Evolutionary conservation across 495 filamentous ascomycete species (phyloP).

Genomic region (Hypoxylon lienhwacheense): DNA sequence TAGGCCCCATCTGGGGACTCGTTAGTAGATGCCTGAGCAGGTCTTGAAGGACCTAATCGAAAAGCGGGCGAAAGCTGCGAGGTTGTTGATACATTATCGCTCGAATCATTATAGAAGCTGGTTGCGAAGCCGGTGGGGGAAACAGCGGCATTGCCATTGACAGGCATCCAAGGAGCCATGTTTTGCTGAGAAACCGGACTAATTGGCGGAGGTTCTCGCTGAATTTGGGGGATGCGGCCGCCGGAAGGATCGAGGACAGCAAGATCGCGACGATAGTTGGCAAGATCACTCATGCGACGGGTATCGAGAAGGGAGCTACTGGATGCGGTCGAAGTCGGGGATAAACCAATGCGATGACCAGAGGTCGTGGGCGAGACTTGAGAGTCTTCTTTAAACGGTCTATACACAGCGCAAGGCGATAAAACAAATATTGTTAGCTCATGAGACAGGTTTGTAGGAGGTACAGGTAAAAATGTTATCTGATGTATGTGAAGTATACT

Average conservation of each 20-base stretch:
- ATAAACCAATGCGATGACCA: conserved; percentile 48
- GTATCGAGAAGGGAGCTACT: conserved; percentile 52
- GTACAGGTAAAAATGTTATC: neutral
- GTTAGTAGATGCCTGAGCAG: conserved; percentile 50
- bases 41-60: conserved; percentile 64
- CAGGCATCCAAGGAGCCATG: conserved; percentile 53
- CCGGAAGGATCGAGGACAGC: conserved; percentile 64
- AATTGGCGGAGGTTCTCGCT: conserved; percentile 56
- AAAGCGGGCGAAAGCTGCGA: conserved; percentile 68
- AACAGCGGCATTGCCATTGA: conserved; percentile 40
- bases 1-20: conserved; percentile 69
- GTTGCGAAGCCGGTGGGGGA: conserved; percentile 40
- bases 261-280: conserved; percentile 71
- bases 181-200: conserved; percentile 47
- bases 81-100: conserved; percentile 58
- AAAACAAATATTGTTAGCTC: conserved; percentile 14
- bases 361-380: conserved; percentile 55
- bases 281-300: conserved; percentile 57
- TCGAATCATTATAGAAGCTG: conserved; percentile 67
- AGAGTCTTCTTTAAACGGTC: conserved; percentile 51
- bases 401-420: conserved; percentile 24
- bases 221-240: conserved; percentile 55
- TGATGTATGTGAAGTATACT: too few relatives aligned
- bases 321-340: conserved; percentile 51
- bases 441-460: too few relatives aligned